A percentile compares a stretch with the other conserved stretches of the same genome.
Conservation (phyloP, 169 alveolate species). For the Babesia ovis region DNA sequence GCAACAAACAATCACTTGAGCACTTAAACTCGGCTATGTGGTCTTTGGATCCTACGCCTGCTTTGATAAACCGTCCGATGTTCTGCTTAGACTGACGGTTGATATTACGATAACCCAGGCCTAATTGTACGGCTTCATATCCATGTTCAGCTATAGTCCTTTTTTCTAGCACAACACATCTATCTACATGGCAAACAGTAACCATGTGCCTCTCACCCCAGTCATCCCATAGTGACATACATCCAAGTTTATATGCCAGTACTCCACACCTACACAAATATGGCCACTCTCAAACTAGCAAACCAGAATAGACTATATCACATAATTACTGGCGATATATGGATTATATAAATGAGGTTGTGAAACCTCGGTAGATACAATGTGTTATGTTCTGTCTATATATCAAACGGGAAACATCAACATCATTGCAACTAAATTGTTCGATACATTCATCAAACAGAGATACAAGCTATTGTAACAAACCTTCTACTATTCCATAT, state of each 20-base stretch:
- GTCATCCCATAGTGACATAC: slow-evolving; percentile 87
- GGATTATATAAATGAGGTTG: no score
- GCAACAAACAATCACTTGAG: slow-evolving; percentile 84
- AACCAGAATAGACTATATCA: no score
- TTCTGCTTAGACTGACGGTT: slow-evolving; percentile 77
- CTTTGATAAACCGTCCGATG: slow-evolving; percentile 76
- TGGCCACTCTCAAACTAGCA: no score
- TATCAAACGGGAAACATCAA: no score
- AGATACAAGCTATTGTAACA: not conserved
- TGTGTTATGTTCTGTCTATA: no score
- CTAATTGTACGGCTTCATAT: slow-evolving; percentile 85
- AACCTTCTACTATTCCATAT: slow-evolving; percentile 69
- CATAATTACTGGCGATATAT: no score
- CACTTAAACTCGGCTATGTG: slow-evolving; percentile 82
- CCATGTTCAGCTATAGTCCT: slow-evolving; percentile 81
- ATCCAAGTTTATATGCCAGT: slow-evolving; percentile 83
- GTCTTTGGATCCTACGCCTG: slow-evolving; percentile 78
- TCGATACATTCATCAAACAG: not conserved
- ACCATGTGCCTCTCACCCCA: slow-evolving; percentile 88
- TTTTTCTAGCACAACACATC: slow-evolving; percentile 81
- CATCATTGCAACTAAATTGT: no score
- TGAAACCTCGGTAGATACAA: no score
- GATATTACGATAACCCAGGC: slow-evolving; percentile 79
- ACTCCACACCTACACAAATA: slow-evolving; percentile 73
- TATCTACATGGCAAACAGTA: slow-evolving; percentile 82